phyloP scores from a whole-genome alignment of 78 protist species.

The Anaeramoeba flamelloides region DNA sequence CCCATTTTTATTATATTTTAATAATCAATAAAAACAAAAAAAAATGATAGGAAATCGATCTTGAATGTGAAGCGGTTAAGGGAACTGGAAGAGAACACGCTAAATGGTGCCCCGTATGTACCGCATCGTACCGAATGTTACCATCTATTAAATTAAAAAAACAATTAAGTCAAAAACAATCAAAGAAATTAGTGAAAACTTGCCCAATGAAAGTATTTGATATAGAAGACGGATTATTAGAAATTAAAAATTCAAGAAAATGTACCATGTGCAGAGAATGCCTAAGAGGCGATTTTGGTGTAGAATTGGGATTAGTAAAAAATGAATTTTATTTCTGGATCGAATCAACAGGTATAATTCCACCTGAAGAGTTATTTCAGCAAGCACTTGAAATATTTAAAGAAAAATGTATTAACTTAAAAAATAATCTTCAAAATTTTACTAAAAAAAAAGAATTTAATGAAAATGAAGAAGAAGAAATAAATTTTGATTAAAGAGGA shows the following conservation, averaged over 20 bases:
- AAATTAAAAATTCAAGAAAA: neutral
- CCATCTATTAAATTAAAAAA: slow-evolving; percentile 45
- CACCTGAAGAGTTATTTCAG: slow-evolving; percentile 18
- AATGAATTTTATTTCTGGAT: slow-evolving; percentile 65
- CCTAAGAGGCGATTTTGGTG: neutral
- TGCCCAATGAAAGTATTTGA: slow-evolving; percentile 72
- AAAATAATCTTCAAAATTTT: no score
- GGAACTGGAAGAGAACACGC: slow-evolving; percentile 81
- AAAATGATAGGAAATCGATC: slow-evolving; percentile 27
- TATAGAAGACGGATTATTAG: slow-evolving; percentile 44
- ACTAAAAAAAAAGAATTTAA: no score
- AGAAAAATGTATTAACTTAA: neutral
- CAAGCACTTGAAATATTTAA: slow-evolving; percentile 23
- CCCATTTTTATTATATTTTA: no score
- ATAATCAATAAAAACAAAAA: no score
- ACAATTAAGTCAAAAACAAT: slow-evolving; percentile 21
- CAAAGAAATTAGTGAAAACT: slow-evolving; percentile 20
- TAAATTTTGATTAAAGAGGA: no score
- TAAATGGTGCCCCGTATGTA: slow-evolving; percentile 83
- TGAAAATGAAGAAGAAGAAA: no score
- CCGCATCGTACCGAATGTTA: slow-evolving; percentile 73
- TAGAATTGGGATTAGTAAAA: slow-evolving; percentile 33
- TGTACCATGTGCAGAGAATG: slow-evolving; percentile 20
- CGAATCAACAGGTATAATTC: slow-evolving; percentile 43
- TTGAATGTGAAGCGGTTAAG: slow-evolving; percentile 31